Percentiles rank a stretch among this genome's conserved stretches.
These are phyloP conservation scores for Priceomyces fermenticarens DNA, from an alignment of 805 yeast species.

Conservation along the genomic window DNA sequence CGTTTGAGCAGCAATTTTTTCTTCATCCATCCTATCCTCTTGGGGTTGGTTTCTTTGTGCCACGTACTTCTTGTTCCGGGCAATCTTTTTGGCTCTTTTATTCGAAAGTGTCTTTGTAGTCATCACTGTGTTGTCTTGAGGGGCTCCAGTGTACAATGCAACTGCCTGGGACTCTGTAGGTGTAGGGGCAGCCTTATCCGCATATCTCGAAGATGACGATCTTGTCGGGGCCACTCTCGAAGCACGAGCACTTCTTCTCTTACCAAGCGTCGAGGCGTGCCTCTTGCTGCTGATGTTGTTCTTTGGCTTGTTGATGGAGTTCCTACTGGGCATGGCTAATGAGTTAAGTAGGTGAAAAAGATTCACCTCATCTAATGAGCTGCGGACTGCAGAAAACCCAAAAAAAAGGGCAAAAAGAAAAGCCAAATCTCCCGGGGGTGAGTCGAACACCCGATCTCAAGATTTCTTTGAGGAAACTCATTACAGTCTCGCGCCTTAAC, in stretches of 20 bases:
- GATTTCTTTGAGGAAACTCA: slow-evolving; percentile 33
- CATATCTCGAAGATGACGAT: slow-evolving; percentile 39
- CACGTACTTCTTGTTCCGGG: slow-evolving; percentile 72
- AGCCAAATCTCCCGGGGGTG: slow-evolving; percentile 45
- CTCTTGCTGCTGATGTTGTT: slow-evolving; percentile 49
- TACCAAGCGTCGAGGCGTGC: slow-evolving; percentile 49
- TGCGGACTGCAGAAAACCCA: background rate
- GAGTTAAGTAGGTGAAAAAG: background rate
- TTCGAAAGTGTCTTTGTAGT: slow-evolving; percentile 68
- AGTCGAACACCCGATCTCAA: slow-evolving; percentile 51
- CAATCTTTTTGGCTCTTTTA: slow-evolving; percentile 75
- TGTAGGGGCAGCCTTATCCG: slow-evolving; percentile 32
- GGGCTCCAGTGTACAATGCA: slow-evolving; percentile 37
- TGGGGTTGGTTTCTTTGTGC: slow-evolving; percentile 50
- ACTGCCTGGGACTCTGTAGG: slow-evolving; percentile 45
- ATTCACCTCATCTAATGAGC: slow-evolving; percentile 4
- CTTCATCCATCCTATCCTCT: slow-evolving; percentile 46
- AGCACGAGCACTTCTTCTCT: slow-evolving; percentile 54
- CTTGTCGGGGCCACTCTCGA: slow-evolving; percentile 40
- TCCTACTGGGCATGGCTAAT: slow-evolving; percentile 69
- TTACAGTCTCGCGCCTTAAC: slow-evolving; percentile 51
- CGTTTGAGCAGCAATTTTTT: slow-evolving; percentile 19
- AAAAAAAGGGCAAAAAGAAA: slow-evolving; percentile 5
- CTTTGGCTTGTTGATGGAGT: slow-evolving; percentile 79
- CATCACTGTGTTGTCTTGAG: slow-evolving; percentile 27